phyloP scores from a whole-genome alignment of 2,329 filamentous ascomycete genomes.

The Colletotrichum sidae region DNA sequence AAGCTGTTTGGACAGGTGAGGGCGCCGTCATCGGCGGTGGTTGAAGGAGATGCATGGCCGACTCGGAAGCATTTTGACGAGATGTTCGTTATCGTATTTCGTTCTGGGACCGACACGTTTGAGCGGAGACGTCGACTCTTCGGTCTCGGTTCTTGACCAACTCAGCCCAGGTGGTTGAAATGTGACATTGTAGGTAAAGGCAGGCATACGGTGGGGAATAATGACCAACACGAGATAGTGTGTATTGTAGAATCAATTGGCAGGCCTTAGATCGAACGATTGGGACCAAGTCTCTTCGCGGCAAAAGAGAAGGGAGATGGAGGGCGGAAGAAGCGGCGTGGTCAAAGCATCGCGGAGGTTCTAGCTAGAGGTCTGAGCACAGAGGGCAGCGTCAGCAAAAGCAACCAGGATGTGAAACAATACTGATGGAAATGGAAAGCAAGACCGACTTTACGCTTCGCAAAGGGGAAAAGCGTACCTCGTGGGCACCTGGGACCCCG shows the following conservation, averaged over 20 bases:
- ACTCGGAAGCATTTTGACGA: conserved; percentile 2
- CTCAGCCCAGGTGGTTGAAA: not conserved
- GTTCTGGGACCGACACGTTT: not conserved
- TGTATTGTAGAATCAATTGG: conserved; percentile 10
- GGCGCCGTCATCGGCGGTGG: no score
- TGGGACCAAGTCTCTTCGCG: conserved; percentile 14
- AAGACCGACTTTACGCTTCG: conserved; percentile 13
- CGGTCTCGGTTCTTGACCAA: conserved; percentile 1
- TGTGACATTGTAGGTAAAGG: not conserved
- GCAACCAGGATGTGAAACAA: not conserved
- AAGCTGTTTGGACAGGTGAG: no score
- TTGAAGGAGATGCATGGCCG: not conserved
- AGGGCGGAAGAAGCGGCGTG: not conserved
- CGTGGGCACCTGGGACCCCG: not conserved
- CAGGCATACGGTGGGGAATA: conserved; percentile 8
- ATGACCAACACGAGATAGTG: conserved; percentile 22
- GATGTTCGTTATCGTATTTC: not conserved
- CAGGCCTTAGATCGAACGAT: conserved; percentile 22
- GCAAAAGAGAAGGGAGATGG: conserved; percentile 1
- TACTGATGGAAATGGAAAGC: conserved; percentile 25
- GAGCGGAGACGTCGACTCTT: not conserved
- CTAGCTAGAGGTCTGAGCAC: conserved; percentile 28
- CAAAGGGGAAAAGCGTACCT: conserved; percentile 21
- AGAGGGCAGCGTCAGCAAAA: not conserved
- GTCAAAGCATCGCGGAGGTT: conserved; percentile 24